Base-by-base conservation (phyloP, 352 stramenopile species). In the Phytophthora capsici region DNA sequence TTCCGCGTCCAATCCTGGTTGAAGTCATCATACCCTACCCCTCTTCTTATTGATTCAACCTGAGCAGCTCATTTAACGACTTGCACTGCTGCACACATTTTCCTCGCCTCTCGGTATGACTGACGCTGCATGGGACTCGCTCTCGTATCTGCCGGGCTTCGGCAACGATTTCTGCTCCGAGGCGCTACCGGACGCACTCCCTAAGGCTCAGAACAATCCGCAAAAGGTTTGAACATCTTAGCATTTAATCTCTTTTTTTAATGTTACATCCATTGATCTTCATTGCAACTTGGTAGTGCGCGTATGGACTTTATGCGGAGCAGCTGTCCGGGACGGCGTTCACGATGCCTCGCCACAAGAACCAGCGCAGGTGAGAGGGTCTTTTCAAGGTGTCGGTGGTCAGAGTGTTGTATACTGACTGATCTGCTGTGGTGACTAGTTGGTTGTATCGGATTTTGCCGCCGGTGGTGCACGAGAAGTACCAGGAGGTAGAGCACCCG, bases 311-410 rank as follows among this genome's bases (percentile, higher is more conserved):
- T 34, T 97, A 97, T 59, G 86, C 96, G 4, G 97, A 99, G 78
- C 96, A 99, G 72, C 69, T 99, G 28, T 98, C 93, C 17, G 97
- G 97, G 41, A 98, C 96, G 48, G 95, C 96, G 25, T 99, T 99
- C 82, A 99, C 97, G 22, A 64, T 96, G 54, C 95, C 96, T 44
- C 87, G 96, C 20, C 76, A 88, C 64, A 88, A 77, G 51, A 96
- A 96, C 75, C 82, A 96, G 58, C 86, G 84, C 77, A 84, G 63
- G 73, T 78, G 23, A 89, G 91, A 53, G 22, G 93, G 90, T 52
- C 25, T 7, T 38, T 25, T 52, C 7, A 9, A 22, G 17, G 13
- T 75, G 94, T 78, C 4, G 66, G 32, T 46, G 36, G 7, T 40
- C 14, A 17, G 13, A 22, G 20, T 1, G 28, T 34, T 34, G 12